These are phyloP conservation scores for Euphrasia arctica DNA, from an alignment of 305 asterid genomes.

Conservation along the genomic window DNA sequence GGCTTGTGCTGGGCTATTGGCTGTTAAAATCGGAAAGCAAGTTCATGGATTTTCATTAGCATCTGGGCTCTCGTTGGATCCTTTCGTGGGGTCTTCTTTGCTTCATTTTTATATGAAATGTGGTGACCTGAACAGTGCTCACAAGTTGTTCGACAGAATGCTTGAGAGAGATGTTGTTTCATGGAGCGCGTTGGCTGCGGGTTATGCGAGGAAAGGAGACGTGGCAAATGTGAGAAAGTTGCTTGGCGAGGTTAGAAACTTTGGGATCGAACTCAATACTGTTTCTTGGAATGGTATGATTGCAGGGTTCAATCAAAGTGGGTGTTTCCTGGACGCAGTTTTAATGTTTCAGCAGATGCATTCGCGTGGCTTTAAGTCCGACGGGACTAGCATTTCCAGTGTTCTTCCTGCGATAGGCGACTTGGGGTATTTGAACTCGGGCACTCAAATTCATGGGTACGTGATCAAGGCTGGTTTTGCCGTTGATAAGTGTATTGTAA, in stretches of 20 bases:
- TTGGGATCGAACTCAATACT: slow-evolving; percentile 59
- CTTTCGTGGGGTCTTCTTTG: slow-evolving; percentile 36
- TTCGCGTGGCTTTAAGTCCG: slow-evolving; percentile 46
- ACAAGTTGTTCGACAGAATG: slow-evolving; percentile 52
- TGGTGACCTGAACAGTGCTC: slow-evolving; percentile 47
- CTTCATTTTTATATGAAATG: slow-evolving; percentile 73
- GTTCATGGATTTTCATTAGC: slow-evolving; percentile 13
- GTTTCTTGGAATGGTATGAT: slow-evolving; percentile 93
- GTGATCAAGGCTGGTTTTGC: slow-evolving; percentile 59
- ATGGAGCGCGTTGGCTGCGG: slow-evolving; percentile 79
- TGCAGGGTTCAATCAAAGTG: slow-evolving; percentile 88
- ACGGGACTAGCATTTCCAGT: slow-evolving; percentile 74
- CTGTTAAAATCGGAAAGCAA: slow-evolving; percentile 15
- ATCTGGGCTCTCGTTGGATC: slow-evolving; percentile 8
- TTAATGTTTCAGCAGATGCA: slow-evolving; percentile 65
- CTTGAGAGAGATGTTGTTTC: slow-evolving; percentile 56
- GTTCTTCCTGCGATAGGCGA: slow-evolving; percentile 84
- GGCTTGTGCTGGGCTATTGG: slow-evolving; percentile 17
- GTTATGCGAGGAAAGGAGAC: slow-evolving; percentile 75
- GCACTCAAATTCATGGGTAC: slow-evolving; percentile 67
- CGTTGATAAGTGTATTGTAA: slow-evolving; percentile 57
- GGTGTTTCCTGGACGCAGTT: slow-evolving; percentile 59
- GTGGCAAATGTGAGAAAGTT: slow-evolving; percentile 45
- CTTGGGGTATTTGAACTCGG: slow-evolving; percentile 44
- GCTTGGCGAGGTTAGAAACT: slow-evolving; percentile 37